Evolutionary conservation across 768 basidiomycete genomes (phyloP).

Genomic region (Megacollybia marginata): DNA sequence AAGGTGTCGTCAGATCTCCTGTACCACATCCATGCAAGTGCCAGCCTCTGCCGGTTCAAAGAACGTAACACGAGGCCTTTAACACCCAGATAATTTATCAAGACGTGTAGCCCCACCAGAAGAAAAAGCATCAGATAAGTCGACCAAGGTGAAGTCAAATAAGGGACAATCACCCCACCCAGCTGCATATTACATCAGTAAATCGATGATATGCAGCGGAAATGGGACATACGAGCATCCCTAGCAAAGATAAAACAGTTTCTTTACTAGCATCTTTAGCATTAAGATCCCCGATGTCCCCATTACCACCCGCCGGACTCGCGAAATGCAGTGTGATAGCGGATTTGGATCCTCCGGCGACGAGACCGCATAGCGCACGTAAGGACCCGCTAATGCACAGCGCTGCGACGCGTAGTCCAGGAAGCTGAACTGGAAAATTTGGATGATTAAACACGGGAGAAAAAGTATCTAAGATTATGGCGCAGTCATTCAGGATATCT

Average conservation of each 20-base stretch:
- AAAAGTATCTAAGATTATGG: slow-evolving; percentile 52
- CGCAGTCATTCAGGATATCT: slow-evolving; percentile 56
- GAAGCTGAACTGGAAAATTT: slow-evolving; percentile 20
- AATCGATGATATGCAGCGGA: no score
- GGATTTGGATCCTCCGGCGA: slow-evolving; percentile 63
- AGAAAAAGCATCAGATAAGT: slow-evolving; percentile 46
- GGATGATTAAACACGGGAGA: slow-evolving; percentile 44
- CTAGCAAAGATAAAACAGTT: slow-evolving; percentile 58
- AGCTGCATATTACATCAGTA: slow-evolving; percentile 39
- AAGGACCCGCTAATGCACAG: slow-evolving; percentile 55
- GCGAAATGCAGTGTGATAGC: slow-evolving; percentile 64
- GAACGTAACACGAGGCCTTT: slow-evolving; percentile 48
- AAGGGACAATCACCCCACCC: slow-evolving; percentile 52
- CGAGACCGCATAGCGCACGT: slow-evolving; percentile 54
- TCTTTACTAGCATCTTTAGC: slow-evolving; percentile 71
- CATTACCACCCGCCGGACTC: slow-evolving; percentile 37
- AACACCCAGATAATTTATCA: slow-evolving; percentile 54
- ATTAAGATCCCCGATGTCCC: slow-evolving; percentile 64
- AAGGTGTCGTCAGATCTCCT: slow-evolving; percentile 11
- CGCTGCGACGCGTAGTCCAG: slow-evolving; percentile 32
- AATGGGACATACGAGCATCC: slow-evolving; percentile 56
- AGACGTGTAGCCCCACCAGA: slow-evolving; percentile 47
- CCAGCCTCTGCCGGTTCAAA: slow-evolving; percentile 53
- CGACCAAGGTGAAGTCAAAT: slow-evolving; percentile 35
- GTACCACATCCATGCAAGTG: slow-evolving; percentile 44